phyloP scores from a whole-genome alignment of 169 alveolate species.

The Plasmodium malariae region DNA sequence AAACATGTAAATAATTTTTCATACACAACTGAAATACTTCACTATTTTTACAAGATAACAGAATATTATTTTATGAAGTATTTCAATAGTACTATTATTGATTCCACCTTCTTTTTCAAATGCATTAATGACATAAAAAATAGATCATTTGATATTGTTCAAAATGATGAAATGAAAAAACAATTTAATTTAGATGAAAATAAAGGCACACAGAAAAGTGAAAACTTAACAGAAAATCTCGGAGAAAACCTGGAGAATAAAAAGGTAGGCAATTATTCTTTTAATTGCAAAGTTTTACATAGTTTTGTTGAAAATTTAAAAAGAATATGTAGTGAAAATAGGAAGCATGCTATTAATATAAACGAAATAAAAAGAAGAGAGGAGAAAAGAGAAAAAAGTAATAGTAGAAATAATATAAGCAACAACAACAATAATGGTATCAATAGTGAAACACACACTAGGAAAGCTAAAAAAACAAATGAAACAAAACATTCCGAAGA shows the following conservation, averaged over 20 bases:
- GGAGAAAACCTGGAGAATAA: no score
- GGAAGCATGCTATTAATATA: neutral
- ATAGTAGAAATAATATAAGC: neutral
- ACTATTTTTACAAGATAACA: slow-evolving; percentile 48
- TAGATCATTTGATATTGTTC: slow-evolving; percentile 22
- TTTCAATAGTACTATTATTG: slow-evolving; percentile 51
- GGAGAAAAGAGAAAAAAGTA: neutral
- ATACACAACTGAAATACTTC: slow-evolving; percentile 61
- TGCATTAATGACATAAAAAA: slow-evolving; percentile 45
- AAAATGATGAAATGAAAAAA: slow-evolving; percentile 24
- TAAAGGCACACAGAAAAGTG: slow-evolving; percentile 1
- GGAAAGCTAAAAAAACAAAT: neutral
- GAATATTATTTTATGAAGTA: slow-evolving; percentile 68
- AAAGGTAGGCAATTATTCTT: neutral
- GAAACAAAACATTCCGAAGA: neutral
- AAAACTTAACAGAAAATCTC: neutral
- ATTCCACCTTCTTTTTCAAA: slow-evolving; percentile 54
- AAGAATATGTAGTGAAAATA: neutral
- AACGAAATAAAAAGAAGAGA: slow-evolving; percentile 4
- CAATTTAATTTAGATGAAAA: neutral
- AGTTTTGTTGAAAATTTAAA: slow-evolving; percentile 41
- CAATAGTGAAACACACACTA: neutral
- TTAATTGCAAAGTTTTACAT: slow-evolving; percentile 29
- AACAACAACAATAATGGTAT: neutral
- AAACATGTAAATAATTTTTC: slow-evolving; percentile 73